Base-by-base conservation (phyloP, 2,329 filamentous ascomycete genomes). In the Calonectria hawksworthii region DNA sequence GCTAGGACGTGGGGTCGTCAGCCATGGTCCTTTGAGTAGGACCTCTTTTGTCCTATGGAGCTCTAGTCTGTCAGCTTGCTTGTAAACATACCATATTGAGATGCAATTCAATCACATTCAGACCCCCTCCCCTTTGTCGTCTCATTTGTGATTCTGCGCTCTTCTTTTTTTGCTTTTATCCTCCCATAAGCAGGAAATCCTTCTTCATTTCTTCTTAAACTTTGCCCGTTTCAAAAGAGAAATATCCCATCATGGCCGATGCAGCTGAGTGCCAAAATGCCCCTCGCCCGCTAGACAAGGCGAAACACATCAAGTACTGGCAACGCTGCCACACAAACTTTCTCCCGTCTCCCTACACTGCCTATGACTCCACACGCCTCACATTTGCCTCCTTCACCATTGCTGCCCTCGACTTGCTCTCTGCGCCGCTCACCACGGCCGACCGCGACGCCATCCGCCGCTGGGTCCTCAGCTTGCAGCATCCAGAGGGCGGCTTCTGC, bases 281-380 rank as follows among this genome's bases (percentile, higher is more conserved):
- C 23, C 36, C 66, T 54, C 81, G 84, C 4, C 79, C 83, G 30
- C 86, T 94, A 75, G 87, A 94, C 82, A 91, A 89, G 73, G 88
- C 91, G 63, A 90, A 89, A 72, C 97, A 99, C 84, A 88, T 97
- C 83, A 95, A 94, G 83, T 99, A 98, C 90, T 99, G 96, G 93
- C 92, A 96, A 78, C 93, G 96, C 83, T 98, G 96, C 84, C 90
- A 97, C 77, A 94, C 94, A 83, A 94, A 93, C 30, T 90, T 94
- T 75, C 92, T 99, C 9, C 97, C 97, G 0, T 90, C 93, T 59
- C 90, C 92, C 76, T 99, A 99, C 87, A 98, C 95, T 21, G 90
- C 93, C 83, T 97, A 94, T 84, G 97, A 99, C 87, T 95, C 95
- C 79, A 96, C 94, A 81, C 96, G 97, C 81, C 94, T 99, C 88